A percentile compares a stretch with the other conserved stretches of the same genome.
Conservation (phyloP, 139 green algal genomes). For the Gonium pectorale region DNA sequence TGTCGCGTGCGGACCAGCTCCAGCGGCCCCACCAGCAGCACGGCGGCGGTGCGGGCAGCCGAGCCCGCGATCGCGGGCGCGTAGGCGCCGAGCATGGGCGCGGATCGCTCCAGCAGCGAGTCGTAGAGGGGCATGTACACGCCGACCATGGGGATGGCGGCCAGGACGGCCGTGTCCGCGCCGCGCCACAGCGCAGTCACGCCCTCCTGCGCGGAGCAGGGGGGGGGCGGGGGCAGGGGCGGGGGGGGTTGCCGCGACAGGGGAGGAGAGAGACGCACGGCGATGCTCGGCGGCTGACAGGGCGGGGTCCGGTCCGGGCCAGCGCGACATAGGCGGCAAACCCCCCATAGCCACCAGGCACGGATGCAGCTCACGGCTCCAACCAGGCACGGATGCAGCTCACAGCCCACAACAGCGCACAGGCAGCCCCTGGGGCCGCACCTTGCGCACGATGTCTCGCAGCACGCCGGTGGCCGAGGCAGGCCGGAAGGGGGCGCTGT, state of each 20-base stretch:
- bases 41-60: conserved; percentile 72
- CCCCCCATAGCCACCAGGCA: too few relatives aligned
- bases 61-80: conserved; percentile 80
- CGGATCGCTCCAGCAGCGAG: conserved; percentile 59
- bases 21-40: conserved; percentile 84
- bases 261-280: too few relatives aligned
- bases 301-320: too few relatives aligned
- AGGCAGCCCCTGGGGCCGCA: neutral
- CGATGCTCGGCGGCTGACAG: too few relatives aligned
- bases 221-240: neutral
- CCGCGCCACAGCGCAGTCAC: conserved; percentile 79
- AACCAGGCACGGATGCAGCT: too few relatives aligned
- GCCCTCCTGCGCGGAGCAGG: conserved; percentile 68
- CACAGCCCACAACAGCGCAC: neutral
- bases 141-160: conserved; percentile 88
- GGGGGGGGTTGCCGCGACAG: neutral
- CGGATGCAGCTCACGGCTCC: too few relatives aligned
- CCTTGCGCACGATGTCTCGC: conserved; percentile 29
- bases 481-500: neutral
- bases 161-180: conserved; percentile 79
- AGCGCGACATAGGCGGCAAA: too few relatives aligned
- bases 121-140: conserved; percentile 98
- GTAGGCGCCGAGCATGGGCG: conserved; percentile 25
- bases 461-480: conserved; percentile 14
- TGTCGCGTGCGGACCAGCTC: conserved; percentile 87